Evolutionary conservation across 2,329 filamentous ascomycete genomes (phyloP), one percentile per base, ranked within the genome.

Genomic region (Epichloe hybrida): DNA sequence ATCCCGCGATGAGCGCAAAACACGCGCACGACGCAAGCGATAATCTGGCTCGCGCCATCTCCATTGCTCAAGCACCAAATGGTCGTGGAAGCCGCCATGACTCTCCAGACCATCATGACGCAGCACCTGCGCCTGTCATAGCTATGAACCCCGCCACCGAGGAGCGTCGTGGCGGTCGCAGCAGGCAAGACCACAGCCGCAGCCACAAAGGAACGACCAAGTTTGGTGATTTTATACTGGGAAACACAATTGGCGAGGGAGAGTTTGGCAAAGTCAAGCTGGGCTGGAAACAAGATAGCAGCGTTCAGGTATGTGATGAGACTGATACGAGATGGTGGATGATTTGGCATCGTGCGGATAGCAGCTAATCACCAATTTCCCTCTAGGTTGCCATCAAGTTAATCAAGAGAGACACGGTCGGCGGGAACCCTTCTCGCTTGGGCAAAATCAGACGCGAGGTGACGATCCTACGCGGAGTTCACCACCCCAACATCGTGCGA

Each of bases 221-320:
- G 57, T 97, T 98, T 64, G 91, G 91, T 53, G 89, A 96, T 56
- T 98, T 97, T 67, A 88, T 95, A 54, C 77, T 98, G 3, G 93
- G 93, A 37, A 91, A 95, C 66, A 97, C 91, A 2, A 84, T 98
- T 47, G 93, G 93, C 47, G 93, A 98, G 72, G 93, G 93, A 55
- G 93, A 98, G 68, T 98, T 98, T 65, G 93, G 93, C 57, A 98
- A 98, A 66, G 93, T 98, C 61, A 97, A 96, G 69, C 81, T 97
- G 62, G 93, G 93, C 27, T 98, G 93, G 93, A 97, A 96, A 68
- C 86, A 88, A 65, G 90, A 95, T 67, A 90, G 89, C 53, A 90
- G 84, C 56, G 86, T 95, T 47, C 84, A 91, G 72, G 81, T 84
- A 70, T 58, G 68, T 55, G 31, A 17, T 8, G 23, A 34, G 4